Base-by-base conservation (phyloP, 1,284 basidiomycete genomes). In the Ceratobasidium sp. region DNA sequence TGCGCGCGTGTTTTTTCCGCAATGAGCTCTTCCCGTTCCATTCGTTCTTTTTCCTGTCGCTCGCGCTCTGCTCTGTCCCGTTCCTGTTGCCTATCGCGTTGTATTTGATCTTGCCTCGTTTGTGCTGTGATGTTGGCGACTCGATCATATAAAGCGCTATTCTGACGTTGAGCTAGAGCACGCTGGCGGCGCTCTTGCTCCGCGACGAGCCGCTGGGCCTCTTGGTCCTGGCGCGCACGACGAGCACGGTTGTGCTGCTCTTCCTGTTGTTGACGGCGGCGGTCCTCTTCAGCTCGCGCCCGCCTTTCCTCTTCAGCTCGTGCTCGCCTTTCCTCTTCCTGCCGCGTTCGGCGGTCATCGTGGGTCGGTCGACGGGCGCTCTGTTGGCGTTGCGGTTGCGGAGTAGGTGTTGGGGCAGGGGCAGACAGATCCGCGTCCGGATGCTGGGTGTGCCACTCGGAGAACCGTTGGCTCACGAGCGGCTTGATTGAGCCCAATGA, bases 401-500 rank as follows among this genome's bases (percentile, higher is more conserved):
- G 33, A 2, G 69, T 60, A 29, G 57, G 57, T 9, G 45, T 60
- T n/a, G 41, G 31, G 17, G 41, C 69, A n/a, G 69, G 69, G 11
- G 69, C 56, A 15, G 56, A 51, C 29, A 72, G 57, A 48, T 72
- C 69, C n/a, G 69, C 69, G 47, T 72, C 69, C 15, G 56, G 69
- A 57, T 72, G 69, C 17, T n/a, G 29, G 9, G 69, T 56, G 47
- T 57, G 69, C 69, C 56, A 72, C 17, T 72, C 69, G 29, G 56
- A 50, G 56, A 72, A 72, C 31, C 69, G 56, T 9, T 72, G 44
- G 69, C 41, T 59, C 41, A 72, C 69, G 33, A 72, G 69, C 7
- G 44, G 41, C 45, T 72, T 72, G 57, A 72, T 50, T n/a, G 31
- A 31, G 31, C 67, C 75, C n/a, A 75, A 66, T 47, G 75, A 76